These are phyloP conservation scores for Coix lacrymajobi DNA, from an alignment of 176 grass and related monocot species.

Conservation along the genomic window DNA sequence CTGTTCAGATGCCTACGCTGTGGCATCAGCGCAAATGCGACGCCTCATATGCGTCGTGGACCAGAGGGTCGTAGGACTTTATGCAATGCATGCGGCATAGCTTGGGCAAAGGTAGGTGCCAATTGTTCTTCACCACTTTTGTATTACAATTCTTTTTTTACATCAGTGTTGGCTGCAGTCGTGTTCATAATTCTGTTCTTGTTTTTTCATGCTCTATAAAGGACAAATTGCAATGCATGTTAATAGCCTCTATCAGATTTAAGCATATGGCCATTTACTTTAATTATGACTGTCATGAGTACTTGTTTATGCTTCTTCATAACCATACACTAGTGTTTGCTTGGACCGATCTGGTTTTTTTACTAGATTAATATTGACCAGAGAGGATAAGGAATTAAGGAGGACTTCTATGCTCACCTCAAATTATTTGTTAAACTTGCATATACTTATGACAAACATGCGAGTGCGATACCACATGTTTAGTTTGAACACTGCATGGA, in stretches of 20 bases:
- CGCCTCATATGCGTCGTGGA: conserved; percentile 78
- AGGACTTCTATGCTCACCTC: not conserved
- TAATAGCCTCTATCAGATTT: not conserved
- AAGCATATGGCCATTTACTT: not conserved
- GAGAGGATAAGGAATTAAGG: not conserved
- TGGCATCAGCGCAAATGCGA: conserved; percentile 73
- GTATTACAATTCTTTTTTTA: not conserved
- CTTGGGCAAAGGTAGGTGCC: conserved; percentile 68
- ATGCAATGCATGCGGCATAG: conserved; percentile 91
- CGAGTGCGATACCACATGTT: not conserved
- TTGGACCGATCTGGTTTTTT: not conserved
- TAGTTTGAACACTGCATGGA: not conserved
- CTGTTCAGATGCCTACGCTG: conserved; percentile 75
- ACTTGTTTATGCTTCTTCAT: not conserved
- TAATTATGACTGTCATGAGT: not conserved
- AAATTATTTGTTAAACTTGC: not conserved
- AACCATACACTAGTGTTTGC: not conserved
- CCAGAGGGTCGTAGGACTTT: conserved; percentile 71
- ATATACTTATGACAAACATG: not conserved
- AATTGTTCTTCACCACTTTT: not conserved
- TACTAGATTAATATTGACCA: not conserved
- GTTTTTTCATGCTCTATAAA: not conserved
- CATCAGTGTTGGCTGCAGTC: not conserved
- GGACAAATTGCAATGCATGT: not conserved
- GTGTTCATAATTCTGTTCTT: conserved; percentile 1